These are phyloP conservation scores for Curvularia sp. DNA, from an alignment of 2,329 filamentous ascomycete genomes.

Conservation along the genomic window DNA sequence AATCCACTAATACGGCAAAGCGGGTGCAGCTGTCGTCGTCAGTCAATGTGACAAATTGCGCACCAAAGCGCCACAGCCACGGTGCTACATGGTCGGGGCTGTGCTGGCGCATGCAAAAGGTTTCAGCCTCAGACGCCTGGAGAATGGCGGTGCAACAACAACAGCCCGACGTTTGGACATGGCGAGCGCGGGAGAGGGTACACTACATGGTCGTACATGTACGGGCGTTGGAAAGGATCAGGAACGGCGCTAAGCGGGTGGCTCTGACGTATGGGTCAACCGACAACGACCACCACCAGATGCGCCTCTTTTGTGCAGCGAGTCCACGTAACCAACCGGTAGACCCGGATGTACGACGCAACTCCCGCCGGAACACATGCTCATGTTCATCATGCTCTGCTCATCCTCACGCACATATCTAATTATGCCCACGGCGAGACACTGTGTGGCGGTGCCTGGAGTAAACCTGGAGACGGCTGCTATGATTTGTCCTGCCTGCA, in stretches of 20 bases:
- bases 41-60: neutral
- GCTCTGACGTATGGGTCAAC: conserved; percentile 2
- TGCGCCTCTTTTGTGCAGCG: neutral
- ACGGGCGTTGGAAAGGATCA: neutral
- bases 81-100: neutral
- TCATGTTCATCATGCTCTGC: neutral
- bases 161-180: neutral
- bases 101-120: neutral
- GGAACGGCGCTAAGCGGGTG: neutral
- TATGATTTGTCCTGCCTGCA: neutral
- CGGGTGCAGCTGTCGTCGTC: conserved; percentile 6
- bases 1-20: neutral
- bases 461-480: neutral
- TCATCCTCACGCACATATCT: neutral
- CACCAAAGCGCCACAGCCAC: neutral
- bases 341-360: neutral
- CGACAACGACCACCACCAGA: neutral
- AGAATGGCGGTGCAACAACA: neutral
- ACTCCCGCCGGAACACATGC: too few relatives aligned
- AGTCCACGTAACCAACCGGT: neutral
- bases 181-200: neutral
- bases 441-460: neutral
- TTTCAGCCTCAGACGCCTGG: conserved; percentile 20
- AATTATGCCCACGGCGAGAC: neutral
- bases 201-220: neutral